Percentiles rank a stretch among this genome's conserved stretches.
Evolutionary conservation across 805 yeast species (phyloP).

Genomic region (Metschnikowia shivogae): DNA sequence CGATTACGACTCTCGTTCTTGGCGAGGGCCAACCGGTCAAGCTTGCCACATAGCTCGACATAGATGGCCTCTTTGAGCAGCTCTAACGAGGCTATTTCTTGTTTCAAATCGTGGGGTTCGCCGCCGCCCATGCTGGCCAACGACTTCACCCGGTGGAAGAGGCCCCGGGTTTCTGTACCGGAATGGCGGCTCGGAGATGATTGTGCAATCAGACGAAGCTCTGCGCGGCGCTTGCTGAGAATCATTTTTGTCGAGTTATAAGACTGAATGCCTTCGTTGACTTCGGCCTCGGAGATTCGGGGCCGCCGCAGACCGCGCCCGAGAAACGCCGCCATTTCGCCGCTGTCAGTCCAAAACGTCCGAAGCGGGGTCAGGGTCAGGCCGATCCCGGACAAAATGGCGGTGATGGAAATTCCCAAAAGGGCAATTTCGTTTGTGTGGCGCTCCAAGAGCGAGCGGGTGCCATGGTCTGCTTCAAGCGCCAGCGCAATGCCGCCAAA

Average conservation of each 20-base stretch:
- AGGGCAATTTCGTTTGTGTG: conserved; percentile 45
- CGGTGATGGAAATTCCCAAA: conserved; percentile 48
- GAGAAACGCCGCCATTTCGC: background rate
- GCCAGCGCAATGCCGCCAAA: conserved; percentile 31
- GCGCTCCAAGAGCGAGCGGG: conserved; percentile 29
- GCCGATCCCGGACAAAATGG: conserved; percentile 50
- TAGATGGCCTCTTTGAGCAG: conserved; percentile 29
- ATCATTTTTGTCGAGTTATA: conserved; percentile 40
- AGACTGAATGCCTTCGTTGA: conserved; percentile 33
- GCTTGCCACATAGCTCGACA: conserved; percentile 24
- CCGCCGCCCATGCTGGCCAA: conserved; percentile 26
- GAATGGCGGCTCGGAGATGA: conserved; percentile 27
- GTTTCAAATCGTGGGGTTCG: conserved; percentile 33
- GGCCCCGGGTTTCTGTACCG: conserved; percentile 12
- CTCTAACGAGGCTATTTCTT: conserved; percentile 37
- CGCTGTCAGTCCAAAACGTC: conserved; percentile 9
- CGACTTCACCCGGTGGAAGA: conserved; percentile 39
- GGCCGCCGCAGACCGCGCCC: background rate
- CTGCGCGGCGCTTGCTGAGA: conserved; percentile 29
- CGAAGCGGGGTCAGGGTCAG: conserved; percentile 42
- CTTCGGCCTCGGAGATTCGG: conserved; percentile 4
- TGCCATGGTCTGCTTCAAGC: conserved; percentile 18
- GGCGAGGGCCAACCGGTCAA: conserved; percentile 7
- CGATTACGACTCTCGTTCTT: background rate
- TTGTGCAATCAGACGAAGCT: conserved; percentile 22